Evolutionary conservation across 257 asterid genomes (phyloP).

Genomic region (Solanum pinnatisectum): DNA sequence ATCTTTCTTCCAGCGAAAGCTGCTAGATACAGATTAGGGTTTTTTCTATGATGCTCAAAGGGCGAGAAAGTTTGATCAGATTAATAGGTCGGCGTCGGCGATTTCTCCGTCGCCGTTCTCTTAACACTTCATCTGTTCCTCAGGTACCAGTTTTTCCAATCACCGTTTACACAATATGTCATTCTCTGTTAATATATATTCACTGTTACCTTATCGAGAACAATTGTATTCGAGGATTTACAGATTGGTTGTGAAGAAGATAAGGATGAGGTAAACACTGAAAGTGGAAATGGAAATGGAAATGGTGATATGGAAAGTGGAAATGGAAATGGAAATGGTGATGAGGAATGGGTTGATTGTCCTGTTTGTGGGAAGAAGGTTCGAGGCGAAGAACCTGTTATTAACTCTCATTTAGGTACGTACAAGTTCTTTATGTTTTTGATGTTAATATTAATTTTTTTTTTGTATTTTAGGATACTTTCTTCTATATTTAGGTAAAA

Average conservation of each 20-base stretch:
- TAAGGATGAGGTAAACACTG: constrained; percentile 7
- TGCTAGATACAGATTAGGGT: neutral
- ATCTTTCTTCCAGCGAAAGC: neutral
- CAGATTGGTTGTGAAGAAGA: constrained; percentile 1
- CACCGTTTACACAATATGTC: neutral
- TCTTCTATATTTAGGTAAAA: neutral
- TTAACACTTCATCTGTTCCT: constrained; percentile 25
- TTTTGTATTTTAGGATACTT: neutral
- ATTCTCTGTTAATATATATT: neutral
- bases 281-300: neutral
- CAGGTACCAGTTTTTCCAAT: constrained; percentile 15
- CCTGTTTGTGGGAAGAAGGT: constrained; percentile 61
- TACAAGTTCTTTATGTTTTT: neutral
- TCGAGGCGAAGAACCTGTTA: constrained; percentile 35
- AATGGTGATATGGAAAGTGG: constrained; percentile 8
- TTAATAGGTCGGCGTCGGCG: constrained; percentile 81
- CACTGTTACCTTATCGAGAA: neutral
- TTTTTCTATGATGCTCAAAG: constrained; percentile 42
- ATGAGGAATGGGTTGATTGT: constrained; percentile 42
- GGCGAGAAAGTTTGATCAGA: constrained; percentile 68
- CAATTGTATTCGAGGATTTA: neutral
- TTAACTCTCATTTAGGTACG: constrained; percentile 83
- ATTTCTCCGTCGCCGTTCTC: constrained; percentile 46
- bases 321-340: neutral
- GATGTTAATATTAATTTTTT: neutral